Conservation (phyloP, 2,329 filamentous ascomycete genomes). For the Colletotrichum trifolii region DNA sequence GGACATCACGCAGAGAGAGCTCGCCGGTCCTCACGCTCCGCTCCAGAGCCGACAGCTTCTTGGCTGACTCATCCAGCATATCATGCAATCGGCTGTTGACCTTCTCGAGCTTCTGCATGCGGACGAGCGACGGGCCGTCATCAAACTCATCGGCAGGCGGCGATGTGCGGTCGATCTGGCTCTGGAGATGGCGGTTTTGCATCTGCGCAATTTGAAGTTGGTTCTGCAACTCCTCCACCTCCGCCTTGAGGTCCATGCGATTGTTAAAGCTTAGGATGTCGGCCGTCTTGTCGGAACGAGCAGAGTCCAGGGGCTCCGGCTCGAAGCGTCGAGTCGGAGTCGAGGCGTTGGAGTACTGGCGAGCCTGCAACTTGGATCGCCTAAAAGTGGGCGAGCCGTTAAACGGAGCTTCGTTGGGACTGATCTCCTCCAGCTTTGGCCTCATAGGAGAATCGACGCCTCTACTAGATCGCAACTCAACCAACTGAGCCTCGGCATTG, state of each 20-base stretch:
- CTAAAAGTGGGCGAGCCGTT: slow-evolving; percentile 80
- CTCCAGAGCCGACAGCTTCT: slow-evolving; percentile 91
- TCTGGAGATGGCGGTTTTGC: slow-evolving; percentile 93
- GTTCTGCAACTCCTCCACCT: slow-evolving; percentile 92
- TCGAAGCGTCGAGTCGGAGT: slow-evolving; percentile 82
- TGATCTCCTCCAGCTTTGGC: slow-evolving; percentile 86
- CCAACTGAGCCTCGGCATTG: slow-evolving; percentile 85
- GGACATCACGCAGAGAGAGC: slow-evolving; percentile 88
- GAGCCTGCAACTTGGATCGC: slow-evolving; percentile 62
- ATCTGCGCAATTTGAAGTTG: slow-evolving; percentile 94
- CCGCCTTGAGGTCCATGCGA: slow-evolving; percentile 89
- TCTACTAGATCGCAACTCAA: slow-evolving; percentile 79
- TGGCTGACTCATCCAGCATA: slow-evolving; percentile 92
- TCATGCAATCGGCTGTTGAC: slow-evolving; percentile 93
- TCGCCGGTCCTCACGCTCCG: slow-evolving; percentile 88
- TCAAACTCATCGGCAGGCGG: slow-evolving; percentile 72
- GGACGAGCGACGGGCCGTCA: slow-evolving; percentile 80
- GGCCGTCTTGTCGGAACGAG: slow-evolving; percentile 84
- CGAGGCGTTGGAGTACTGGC: slow-evolving; percentile 77
- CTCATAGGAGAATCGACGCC: slow-evolving; percentile 75
- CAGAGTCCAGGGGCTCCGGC: slow-evolving; percentile 75
- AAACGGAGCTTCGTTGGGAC: slow-evolving; percentile 81
- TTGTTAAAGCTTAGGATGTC: slow-evolving; percentile 88
- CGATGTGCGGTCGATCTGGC: slow-evolving; percentile 79
- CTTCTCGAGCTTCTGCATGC: slow-evolving; percentile 91